A percentile compares a stretch with the other conserved stretches of the same genome.
These are phyloP conservation scores for Schwanniomyces polymorphus DNA, from an alignment of 805 yeast genomes.

Conservation along the genomic window DNA sequence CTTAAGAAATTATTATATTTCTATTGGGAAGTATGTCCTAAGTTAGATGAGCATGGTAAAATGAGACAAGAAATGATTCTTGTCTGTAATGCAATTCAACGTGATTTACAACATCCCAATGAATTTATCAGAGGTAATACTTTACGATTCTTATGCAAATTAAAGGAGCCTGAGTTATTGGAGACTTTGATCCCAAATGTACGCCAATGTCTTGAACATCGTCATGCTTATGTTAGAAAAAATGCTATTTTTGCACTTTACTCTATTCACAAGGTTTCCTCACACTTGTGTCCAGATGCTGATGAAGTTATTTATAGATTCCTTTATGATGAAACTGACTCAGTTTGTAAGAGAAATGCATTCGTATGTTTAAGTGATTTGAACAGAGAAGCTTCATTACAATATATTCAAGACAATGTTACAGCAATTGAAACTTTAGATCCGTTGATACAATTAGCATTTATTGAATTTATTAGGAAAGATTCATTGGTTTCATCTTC, in stretches of 20 bases:
- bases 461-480: conserved; percentile 86
- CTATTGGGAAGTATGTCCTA: conserved; percentile 98
- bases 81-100: conserved; percentile 96
- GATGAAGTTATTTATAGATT: conserved; percentile 75
- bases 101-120: conserved; percentile 96
- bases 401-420: conserved; percentile 73
- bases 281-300: conserved; percentile 94
- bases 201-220: conserved; percentile 86
- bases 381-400: conserved; percentile 81
- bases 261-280: conserved; percentile 79
- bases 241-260: conserved; percentile 92
- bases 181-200: conserved; percentile 95
- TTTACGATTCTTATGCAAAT: conserved; percentile 83
- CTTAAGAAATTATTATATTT: conserved; percentile 90
- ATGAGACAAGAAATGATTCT: conserved; percentile 98
- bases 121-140: conserved; percentile 96
- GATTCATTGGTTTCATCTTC: conserved; percentile 69
- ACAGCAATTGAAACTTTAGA: conserved; percentile 64
- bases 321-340: conserved; percentile 80
- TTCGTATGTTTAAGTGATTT: conserved; percentile 82
- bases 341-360: conserved; percentile 94
- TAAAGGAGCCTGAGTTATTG: conserved; percentile 88
- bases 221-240: conserved; percentile 97
- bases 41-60: conserved; percentile 82
- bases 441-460: conserved; percentile 81